Conservation (phyloP, 2,329 filamentous ascomycete species). For the Tolypocladium ophioglossoides region DNA sequence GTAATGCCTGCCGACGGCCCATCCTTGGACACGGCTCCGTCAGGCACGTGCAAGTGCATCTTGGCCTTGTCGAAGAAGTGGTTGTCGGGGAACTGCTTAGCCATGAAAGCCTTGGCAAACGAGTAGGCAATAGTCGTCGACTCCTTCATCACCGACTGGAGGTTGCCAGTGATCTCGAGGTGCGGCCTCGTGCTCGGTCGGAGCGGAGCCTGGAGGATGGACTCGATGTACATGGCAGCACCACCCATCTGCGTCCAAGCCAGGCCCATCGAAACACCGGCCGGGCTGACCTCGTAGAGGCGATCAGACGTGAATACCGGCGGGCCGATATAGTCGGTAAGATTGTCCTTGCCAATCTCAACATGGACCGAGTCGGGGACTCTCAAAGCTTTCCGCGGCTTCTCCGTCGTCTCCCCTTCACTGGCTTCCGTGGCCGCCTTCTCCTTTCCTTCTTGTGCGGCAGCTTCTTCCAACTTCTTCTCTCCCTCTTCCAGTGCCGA, state of each 20-base stretch:
- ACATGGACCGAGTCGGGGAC: constrained; percentile 85
- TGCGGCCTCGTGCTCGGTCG: constrained; percentile 63
- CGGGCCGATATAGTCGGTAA: constrained; percentile 94
- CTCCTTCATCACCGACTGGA: constrained; percentile 97
- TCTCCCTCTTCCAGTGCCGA: constrained; percentile 59
- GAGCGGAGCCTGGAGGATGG: constrained; percentile 79
- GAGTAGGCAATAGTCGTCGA: constrained; percentile 92
- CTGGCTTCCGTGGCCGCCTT: constrained; percentile 19
- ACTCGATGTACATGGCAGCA: constrained; percentile 93
- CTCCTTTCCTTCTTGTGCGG: constrained; percentile 15
- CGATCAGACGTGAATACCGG: constrained; percentile 93
- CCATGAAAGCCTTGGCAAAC: constrained; percentile 84
- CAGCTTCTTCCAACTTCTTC: constrained; percentile 55
- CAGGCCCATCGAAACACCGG: constrained; percentile 94
- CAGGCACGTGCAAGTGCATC: constrained; percentile 91
- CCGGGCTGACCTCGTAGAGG: constrained; percentile 84
- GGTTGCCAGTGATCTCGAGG: constrained; percentile 85
- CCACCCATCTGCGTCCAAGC: constrained; percentile 98
- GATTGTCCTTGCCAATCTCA: constrained; percentile 73
- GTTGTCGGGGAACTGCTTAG: constrained; percentile 76
- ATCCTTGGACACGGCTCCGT: constrained; percentile 93
- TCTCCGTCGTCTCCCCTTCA: constrained; percentile 41
- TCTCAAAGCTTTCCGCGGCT: constrained; percentile 64
- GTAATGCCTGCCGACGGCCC: constrained; percentile 90
- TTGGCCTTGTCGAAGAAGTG: constrained; percentile 93